Evolutionary conservation across 2,329 filamentous ascomycete species (phyloP).

Genomic region (Colletotrichum sp.): DNA sequence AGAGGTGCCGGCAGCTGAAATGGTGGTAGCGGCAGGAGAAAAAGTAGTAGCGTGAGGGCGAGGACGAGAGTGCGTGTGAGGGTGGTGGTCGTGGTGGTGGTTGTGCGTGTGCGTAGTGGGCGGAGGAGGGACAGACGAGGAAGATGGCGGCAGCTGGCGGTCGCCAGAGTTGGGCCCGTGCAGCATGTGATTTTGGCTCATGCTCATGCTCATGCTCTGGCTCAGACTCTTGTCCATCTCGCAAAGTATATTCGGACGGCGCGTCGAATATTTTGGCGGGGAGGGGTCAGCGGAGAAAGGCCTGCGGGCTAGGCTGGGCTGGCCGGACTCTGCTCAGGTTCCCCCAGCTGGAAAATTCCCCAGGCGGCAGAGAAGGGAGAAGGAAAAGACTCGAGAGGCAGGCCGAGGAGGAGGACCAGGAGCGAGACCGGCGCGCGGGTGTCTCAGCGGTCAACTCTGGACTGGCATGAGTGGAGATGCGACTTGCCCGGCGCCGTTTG

Average conservation of each 20-base stretch:
- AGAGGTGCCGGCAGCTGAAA: background rate
- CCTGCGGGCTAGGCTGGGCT: background rate
- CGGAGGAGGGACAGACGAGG: conserved; percentile 8
- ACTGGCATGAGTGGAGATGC: conserved; percentile 19
- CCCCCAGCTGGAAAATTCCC: background rate
- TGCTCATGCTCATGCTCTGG: conserved; percentile 25
- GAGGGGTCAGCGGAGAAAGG: background rate
- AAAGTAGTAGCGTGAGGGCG: background rate
- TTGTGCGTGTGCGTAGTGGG: background rate
- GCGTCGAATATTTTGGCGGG: background rate
- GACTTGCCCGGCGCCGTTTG: conserved; percentile 8
- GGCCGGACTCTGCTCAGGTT: background rate
- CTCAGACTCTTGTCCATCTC: conserved; percentile 23
- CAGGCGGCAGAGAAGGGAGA: background rate
- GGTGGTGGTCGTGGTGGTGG: background rate
- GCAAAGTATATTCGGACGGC: conserved; percentile 21
- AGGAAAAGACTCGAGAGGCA: background rate
- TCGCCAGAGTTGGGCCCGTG: conserved; percentile 31
- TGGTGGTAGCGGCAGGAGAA: background rate
- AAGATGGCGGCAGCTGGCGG: conserved; percentile 22
- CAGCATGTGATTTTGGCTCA: conserved; percentile 55
- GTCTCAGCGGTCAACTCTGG: conserved; percentile 20
- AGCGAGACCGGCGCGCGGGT: conserved; percentile 21
- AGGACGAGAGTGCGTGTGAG: background rate
- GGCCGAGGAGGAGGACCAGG: background rate